These are phyloP conservation scores for Sporothrix pseudoabietina DNA, from an alignment of 2,329 filamentous ascomycete species.

Conservation along the genomic window DNA sequence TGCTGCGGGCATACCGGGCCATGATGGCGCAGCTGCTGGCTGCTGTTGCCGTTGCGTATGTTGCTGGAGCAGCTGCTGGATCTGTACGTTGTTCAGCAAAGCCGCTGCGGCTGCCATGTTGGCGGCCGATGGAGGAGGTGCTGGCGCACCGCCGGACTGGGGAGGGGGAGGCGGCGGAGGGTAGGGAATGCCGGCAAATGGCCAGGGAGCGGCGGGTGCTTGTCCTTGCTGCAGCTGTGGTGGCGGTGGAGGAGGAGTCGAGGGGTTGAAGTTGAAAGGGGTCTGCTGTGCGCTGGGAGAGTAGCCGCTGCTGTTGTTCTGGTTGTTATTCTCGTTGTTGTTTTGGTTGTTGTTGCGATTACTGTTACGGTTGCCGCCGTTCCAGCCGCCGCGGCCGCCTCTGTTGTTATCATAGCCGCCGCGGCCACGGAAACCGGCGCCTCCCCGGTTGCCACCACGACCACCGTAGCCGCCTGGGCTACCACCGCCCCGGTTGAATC, in stretches of 20 bases:
- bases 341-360: not conserved
- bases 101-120: constrained; percentile 26
- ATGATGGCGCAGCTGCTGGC: constrained; percentile 13
- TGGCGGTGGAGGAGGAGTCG: constrained; percentile 12
- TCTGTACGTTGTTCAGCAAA: constrained; percentile 39
- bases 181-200: constrained; percentile 32
- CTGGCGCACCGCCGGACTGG: not conserved
- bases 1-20: constrained; percentile 7
- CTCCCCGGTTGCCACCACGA: constrained; percentile 44
- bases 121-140: constrained; percentile 7
- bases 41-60: constrained; percentile 33
- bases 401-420: constrained; percentile 34
- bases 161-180: constrained; percentile 40
- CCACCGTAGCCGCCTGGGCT: constrained; percentile 44
- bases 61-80: constrained; percentile 44
- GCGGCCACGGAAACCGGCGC: constrained; percentile 41
- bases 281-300: not conserved
- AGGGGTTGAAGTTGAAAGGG: constrained; percentile 2
- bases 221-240: constrained; percentile 42
- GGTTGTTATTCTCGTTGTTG: not conserved
- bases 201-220: constrained; percentile 26
- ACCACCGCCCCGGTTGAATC: constrained; percentile 37
- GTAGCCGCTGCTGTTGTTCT: constrained; percentile 16
- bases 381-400: constrained; percentile 36
- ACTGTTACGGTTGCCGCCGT: constrained; percentile 14